Evolutionary conservation across 2,329 filamentous ascomycete genomes (phyloP).

Genomic region (Fusarium sororula): DNA sequence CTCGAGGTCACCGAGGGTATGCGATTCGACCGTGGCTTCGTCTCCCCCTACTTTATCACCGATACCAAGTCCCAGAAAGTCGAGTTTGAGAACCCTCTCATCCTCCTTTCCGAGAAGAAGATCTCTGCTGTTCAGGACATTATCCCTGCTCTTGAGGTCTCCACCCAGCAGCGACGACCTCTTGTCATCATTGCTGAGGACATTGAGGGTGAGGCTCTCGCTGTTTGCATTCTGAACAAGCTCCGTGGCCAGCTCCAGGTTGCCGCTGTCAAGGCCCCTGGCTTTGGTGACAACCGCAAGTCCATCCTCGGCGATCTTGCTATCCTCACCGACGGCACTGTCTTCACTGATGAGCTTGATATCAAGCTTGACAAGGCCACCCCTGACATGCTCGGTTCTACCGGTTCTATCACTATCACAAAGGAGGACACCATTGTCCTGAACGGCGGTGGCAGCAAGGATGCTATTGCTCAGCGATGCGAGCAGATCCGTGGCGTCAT

Average conservation of each 20-base stretch:
- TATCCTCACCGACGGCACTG: slow-evolving; percentile 94
- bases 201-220: slow-evolving; percentile 97
- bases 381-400: slow-evolving; percentile 93
- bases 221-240: slow-evolving; percentile 99
- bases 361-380: slow-evolving; percentile 99
- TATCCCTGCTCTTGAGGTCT: slow-evolving; percentile 96
- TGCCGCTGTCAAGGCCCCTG: slow-evolving; percentile 96
- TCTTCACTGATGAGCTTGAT: slow-evolving; percentile 98
- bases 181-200: slow-evolving; percentile 99
- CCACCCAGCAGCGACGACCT: slow-evolving; percentile 92
- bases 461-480: slow-evolving; percentile 91
- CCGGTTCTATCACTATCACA: slow-evolving; percentile 98
- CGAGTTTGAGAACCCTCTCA: slow-evolving; percentile 99
- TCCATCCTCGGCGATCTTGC: slow-evolving; percentile 97
- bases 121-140: slow-evolving; percentile 99
- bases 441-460: slow-evolving; percentile 96
- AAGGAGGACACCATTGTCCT: slow-evolving; percentile 99
- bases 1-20: slow-evolving; percentile 99
- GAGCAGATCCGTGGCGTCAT: slow-evolving; percentile 99
- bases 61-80: slow-evolving; percentile 99
- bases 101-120: slow-evolving; percentile 99
- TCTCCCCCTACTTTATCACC: slow-evolving; percentile 99
- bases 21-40: slow-evolving; percentile 99
- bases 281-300: slow-evolving; percentile 99
- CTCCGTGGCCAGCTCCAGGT: slow-evolving; percentile 99